These are phyloP conservation scores for Silene coronaria DNA, from an alignment of 179 eudicot genomes.

Conservation along the genomic window DNA sequence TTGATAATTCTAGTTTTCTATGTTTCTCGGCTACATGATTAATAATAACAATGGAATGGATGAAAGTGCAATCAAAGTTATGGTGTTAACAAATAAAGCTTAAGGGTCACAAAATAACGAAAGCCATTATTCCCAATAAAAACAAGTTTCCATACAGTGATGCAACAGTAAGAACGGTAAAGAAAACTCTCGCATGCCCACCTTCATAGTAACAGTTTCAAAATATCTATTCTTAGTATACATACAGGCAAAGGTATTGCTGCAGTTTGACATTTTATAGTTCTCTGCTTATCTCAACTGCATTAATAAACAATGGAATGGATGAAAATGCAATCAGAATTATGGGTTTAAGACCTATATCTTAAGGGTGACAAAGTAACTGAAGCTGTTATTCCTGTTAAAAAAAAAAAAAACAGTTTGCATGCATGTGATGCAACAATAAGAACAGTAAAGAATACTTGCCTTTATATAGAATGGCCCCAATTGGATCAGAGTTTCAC, in stretches of 20 bases:
- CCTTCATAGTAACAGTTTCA: too few relatives aligned
- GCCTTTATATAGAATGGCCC: conserved; percentile 96
- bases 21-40: not conserved
- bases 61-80: not conserved
- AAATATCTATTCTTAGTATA: too few relatives aligned
- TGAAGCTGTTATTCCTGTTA: too few relatives aligned
- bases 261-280: too few relatives aligned
- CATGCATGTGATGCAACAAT: not conserved
- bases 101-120: not conserved
- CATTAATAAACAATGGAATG: too few relatives aligned
- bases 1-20: not conserved
- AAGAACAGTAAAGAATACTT: conserved; percentile 26
- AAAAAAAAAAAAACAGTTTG: not conserved
- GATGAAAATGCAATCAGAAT: not conserved
- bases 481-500: conserved; percentile 76
- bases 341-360: not conserved
- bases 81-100: not conserved
- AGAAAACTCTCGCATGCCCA: too few relatives aligned
- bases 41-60: not conserved
- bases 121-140: not conserved
- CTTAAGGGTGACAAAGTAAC: not conserved
- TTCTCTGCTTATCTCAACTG: too few relatives aligned
- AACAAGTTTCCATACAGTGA: not conserved
- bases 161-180: not conserved
- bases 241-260: too few relatives aligned